A percentile compares a stretch with the other conserved stretches of the same genome.
Evolutionary conservation across 1,139 yeast species (phyloP).

Genomic region (Suhomyces taliae): DNA sequence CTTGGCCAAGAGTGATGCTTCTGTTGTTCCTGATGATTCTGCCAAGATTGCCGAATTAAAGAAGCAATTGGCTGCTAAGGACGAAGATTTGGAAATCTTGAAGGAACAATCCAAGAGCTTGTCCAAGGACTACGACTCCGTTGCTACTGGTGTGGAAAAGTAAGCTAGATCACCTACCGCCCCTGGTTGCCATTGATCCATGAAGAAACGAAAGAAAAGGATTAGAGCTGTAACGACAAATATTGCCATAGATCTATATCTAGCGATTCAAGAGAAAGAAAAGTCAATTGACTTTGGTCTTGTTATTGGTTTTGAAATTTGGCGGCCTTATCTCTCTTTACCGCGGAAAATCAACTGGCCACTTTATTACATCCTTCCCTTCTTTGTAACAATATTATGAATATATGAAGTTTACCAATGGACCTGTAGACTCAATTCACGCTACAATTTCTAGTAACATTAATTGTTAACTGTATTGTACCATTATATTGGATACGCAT

Average conservation of each 20-base stretch:
- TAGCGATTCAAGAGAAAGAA: no score
- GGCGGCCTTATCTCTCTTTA: not conserved
- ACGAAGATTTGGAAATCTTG: slow-evolving; percentile 61
- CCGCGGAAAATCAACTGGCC: not conserved
- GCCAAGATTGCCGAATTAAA: slow-evolving; percentile 51
- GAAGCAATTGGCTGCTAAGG: slow-evolving; percentile 56
- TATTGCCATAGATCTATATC: no score
- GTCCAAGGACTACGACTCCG: slow-evolving; percentile 60
- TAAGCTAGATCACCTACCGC: not conserved
- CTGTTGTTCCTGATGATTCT: slow-evolving; percentile 19
- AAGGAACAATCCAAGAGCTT: slow-evolving; percentile 73
- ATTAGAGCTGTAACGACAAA: no score
- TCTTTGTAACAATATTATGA: not conserved
- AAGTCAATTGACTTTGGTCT: no score
- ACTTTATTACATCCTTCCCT: no score
- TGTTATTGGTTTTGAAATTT: not conserved
- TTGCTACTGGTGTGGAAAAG: slow-evolving; percentile 32
- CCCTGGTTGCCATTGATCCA: no score
- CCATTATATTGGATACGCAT: no score
- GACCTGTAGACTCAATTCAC: not conserved
- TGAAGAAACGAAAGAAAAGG: no score
- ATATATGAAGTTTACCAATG: not conserved
- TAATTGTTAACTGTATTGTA: no score
- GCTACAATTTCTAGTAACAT: no score
- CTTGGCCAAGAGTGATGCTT: slow-evolving; percentile 31